phyloP scores from a whole-genome alignment of 2,329 filamentous ascomycete species.

The Rosellinia necatrix region DNA sequence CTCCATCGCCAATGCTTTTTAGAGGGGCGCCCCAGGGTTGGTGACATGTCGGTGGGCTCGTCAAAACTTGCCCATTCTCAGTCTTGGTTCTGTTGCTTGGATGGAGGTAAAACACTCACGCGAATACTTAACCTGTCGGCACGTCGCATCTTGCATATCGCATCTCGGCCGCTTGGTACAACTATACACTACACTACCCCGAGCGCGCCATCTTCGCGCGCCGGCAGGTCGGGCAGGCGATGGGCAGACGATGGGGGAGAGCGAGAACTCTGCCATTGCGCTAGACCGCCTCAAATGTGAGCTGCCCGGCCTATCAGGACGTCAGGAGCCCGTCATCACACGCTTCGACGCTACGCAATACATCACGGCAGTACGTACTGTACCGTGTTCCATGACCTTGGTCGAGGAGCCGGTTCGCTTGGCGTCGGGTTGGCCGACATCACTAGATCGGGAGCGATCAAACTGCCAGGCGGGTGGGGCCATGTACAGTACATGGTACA shows the following conservation, averaged over 20 bases:
- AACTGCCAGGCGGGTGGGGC: too few species aligned
- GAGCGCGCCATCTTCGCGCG: too few species aligned
- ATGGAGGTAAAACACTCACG: not conserved
- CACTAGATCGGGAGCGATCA: constrained; percentile 22
- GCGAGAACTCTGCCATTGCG: not conserved
- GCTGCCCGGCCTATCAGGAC: not conserved
- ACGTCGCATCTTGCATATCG: constrained; percentile 4
- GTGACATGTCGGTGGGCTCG: constrained; percentile 6
- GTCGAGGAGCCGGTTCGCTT: constrained; percentile 9
- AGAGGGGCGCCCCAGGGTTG: too few species aligned
- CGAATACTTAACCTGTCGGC: constrained; percentile 6
- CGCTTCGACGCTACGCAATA: too few species aligned
- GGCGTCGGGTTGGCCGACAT: constrained; percentile 22
- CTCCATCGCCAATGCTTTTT: too few species aligned
- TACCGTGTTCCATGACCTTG: not conserved
- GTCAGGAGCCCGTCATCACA: not conserved
- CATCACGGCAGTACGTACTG: too few species aligned
- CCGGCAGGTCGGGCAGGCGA: too few species aligned
- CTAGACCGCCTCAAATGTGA: not conserved
- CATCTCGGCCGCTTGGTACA: not conserved
- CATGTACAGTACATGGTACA: too few species aligned
- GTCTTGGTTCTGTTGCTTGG: too few species aligned
- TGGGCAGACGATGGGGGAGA: too few species aligned
- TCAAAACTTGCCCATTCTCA: constrained; percentile 19
- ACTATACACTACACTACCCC: too few species aligned